phyloP scores from a whole-genome alignment of 2,329 filamentous ascomycete genomes.

The Xylaria sp. region DNA sequence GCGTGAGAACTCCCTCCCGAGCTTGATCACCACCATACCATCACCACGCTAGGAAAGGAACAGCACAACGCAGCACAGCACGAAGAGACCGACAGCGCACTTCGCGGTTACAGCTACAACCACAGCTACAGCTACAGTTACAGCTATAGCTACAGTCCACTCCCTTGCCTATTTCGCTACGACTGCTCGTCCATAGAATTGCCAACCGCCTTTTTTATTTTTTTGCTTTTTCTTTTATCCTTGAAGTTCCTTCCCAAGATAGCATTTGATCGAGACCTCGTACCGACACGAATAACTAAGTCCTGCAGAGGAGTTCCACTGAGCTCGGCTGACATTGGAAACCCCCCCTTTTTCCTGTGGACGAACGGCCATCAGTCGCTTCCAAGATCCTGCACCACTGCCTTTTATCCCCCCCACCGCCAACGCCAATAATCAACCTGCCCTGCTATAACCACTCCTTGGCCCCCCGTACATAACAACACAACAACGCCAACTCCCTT shows the following conservation, averaged over 20 bases:
- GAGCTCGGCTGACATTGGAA: conserved; percentile 4
- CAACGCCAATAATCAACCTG: conserved; percentile 18
- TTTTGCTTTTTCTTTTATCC: too few relatives aligned
- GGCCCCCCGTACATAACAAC: conserved; percentile 20
- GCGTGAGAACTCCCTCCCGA: too few relatives aligned
- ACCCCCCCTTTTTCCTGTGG: neutral
- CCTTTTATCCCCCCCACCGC: conserved; percentile 25
- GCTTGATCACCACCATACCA: too few relatives aligned
- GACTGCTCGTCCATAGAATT: conserved; percentile 1
- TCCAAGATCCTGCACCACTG: conserved; percentile 21
- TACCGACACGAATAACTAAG: neutral
- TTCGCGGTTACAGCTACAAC: too few relatives aligned
- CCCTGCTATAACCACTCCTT: conserved; percentile 17
- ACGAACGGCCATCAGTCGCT: conserved; percentile 17
- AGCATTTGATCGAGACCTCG: neutral
- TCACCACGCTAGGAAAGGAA: too few relatives aligned
- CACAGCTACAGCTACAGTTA: too few relatives aligned
- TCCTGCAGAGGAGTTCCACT: neutral
- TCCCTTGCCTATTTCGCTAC: too few relatives aligned
- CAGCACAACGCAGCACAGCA: too few relatives aligned
- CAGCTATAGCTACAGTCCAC: too few relatives aligned
- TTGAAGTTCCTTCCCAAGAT: conserved; percentile 6
- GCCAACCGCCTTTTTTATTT: conserved; percentile 2
- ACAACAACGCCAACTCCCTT: conserved; percentile 16
- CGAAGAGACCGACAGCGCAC: too few relatives aligned